Evolutionary conservation across 2,329 filamentous ascomycete genomes (phyloP).

Genomic region (Endocalyx cinctus): DNA sequence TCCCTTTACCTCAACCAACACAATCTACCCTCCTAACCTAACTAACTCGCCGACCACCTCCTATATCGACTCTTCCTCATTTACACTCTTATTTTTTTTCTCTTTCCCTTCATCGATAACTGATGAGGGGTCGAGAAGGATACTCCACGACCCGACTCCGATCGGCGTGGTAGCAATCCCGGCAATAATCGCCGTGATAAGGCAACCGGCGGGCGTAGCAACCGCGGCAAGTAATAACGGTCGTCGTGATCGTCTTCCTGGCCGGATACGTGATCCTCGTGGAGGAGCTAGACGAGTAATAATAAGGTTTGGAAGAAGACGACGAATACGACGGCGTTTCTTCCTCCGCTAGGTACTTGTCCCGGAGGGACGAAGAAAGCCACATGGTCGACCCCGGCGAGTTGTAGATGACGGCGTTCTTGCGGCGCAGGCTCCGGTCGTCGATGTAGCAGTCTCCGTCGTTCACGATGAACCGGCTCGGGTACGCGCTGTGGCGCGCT

Average conservation of each 20-base stretch:
- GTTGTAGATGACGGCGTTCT: conserved; percentile 24
- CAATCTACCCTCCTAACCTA: too few relatives aligned
- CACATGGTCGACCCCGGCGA: conserved; percentile 18
- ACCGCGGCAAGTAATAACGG: conserved; percentile 11
- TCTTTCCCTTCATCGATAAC: background rate
- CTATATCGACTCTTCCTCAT: background rate
- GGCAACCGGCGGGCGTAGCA: conserved; percentile 10
- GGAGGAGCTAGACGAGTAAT: background rate
- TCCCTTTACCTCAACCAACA: too few relatives aligned
- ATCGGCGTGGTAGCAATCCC: conserved; percentile 11
- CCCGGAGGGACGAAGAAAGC: conserved; percentile 3
- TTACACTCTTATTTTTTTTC: background rate
- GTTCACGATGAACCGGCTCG: conserved; percentile 23
- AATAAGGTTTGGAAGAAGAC: background rate
- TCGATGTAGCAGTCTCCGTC: conserved; percentile 20
- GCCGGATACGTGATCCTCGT: too few relatives aligned
- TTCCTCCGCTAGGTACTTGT: background rate
- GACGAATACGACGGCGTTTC: background rate
- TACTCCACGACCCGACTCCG: conserved; percentile 3
- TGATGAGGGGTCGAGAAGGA: conserved; percentile 3
- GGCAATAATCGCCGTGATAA: conserved; percentile 16
- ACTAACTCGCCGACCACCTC: background rate
- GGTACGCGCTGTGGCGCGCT: conserved; percentile 10
- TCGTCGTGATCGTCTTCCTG: background rate
- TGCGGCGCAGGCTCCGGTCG: conserved; percentile 13